phyloP scores from a whole-genome alignment of 306 rosid species.

The Glycine latifolia region DNA sequence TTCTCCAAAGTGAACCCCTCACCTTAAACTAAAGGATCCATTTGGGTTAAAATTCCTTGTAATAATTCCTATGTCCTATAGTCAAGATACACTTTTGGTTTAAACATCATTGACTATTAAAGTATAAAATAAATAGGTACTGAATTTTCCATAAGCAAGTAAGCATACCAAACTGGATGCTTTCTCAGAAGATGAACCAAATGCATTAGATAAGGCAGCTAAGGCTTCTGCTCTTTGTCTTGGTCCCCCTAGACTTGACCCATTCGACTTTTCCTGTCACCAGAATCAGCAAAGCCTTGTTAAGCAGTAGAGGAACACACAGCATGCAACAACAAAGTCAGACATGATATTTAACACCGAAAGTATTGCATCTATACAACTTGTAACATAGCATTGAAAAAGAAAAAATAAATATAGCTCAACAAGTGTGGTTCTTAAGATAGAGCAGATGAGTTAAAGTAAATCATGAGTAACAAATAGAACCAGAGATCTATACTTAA shows the following conservation, averaged over 20 bases:
- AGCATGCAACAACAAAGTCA: slow-evolving; percentile 22
- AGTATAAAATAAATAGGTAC: neutral
- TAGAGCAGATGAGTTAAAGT: neutral
- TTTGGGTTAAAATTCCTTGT: neutral
- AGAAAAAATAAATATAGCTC: neutral
- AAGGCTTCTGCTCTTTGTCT: slow-evolving; percentile 66
- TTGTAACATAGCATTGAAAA: neutral
- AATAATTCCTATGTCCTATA: neutral
- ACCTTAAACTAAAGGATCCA: neutral
- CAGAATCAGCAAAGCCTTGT: slow-evolving; percentile 36
- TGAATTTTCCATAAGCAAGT: slow-evolving; percentile 5
- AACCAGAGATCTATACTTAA: neutral
- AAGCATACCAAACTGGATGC: slow-evolving; percentile 45
- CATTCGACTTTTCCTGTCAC: slow-evolving; percentile 56
- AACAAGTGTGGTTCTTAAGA: neutral
- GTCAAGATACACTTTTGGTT: neutral
- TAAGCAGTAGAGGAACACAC: slow-evolving; percentile 14
- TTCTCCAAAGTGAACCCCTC: slow-evolving; percentile 1
- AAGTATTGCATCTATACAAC: slow-evolving; percentile 32
- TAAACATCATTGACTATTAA: neutral
- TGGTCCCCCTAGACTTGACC: slow-evolving; percentile 55
- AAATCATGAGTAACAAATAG: slow-evolving; percentile 3
- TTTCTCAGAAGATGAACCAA: slow-evolving; percentile 68
- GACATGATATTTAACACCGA: neutral
- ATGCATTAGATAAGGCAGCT: slow-evolving; percentile 69